phyloP scores from a whole-genome alignment of 2,329 filamentous ascomycete genomes.

The Bipolaris victoriae region DNA sequence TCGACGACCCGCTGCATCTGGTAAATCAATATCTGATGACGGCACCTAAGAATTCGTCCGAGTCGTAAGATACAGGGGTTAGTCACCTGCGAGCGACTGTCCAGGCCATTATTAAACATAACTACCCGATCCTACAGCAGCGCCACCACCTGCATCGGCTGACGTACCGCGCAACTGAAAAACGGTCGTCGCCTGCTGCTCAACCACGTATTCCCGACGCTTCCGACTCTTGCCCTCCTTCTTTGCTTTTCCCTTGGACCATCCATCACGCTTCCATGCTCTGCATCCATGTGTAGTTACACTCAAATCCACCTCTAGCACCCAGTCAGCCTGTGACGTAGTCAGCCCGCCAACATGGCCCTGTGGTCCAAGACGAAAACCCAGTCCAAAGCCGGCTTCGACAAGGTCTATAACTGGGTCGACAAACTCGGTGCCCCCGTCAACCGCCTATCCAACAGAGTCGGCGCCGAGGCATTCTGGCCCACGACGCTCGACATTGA shows the following conservation, averaged over 20 bases:
- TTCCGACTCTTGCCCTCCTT: conserved; percentile 18
- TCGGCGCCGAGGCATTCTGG: conserved; percentile 84
- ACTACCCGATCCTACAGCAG: conserved; percentile 28
- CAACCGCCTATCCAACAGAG: conserved; percentile 79
- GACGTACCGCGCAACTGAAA: conserved; percentile 29
- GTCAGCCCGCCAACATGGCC: conserved; percentile 31
- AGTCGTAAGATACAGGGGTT: conserved; percentile 19
- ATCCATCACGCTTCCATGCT: conserved; percentile 19
- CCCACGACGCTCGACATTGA: conserved; percentile 85
- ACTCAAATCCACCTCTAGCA: conserved; percentile 23
- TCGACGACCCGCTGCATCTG: conserved; percentile 5
- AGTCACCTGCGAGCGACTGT: conserved; percentile 12
- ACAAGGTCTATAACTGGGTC: conserved; percentile 71
- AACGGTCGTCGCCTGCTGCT: conserved; percentile 34
- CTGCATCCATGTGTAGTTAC: conserved; percentile 30
- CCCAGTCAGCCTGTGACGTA: conserved; percentile 21
- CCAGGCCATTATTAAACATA: conserved; percentile 28
- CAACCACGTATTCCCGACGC: conserved; percentile 22
- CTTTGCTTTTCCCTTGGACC: conserved; percentile 18
- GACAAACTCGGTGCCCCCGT: conserved; percentile 77
- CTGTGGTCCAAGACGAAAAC: conserved; percentile 46
- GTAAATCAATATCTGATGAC: conserved; percentile 19
- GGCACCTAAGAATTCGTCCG: conserved; percentile 9
- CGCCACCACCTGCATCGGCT: conserved; percentile 26
- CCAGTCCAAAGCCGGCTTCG: conserved; percentile 60